Base-by-base conservation (phyloP, 1,284 basidiomycete species). In the Anthracocystis setariae region DNA sequence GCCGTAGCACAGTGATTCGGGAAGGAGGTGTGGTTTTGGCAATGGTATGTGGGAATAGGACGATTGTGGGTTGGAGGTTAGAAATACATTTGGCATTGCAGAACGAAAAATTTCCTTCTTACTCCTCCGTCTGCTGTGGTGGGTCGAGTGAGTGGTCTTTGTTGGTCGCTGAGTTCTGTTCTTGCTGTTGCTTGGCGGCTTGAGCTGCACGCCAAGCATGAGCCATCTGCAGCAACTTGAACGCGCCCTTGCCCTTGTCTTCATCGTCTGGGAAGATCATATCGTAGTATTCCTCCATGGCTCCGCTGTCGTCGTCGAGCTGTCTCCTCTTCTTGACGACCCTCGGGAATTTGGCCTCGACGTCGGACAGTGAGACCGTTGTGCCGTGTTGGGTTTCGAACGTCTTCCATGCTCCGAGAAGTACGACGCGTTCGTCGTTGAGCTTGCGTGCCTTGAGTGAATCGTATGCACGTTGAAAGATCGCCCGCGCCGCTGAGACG, bases 341-440 rank as follows among this genome's bases (percentile, higher is more conserved):
- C 51, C 92, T 90, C 3, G 94, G 94, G 89, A 94, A 91, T 89
- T 92, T 92, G 50, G 86, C 88, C 76, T 94, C 88, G 15, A 98
- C 93, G 84, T 90, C 90, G 24, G 87, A 86, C 27, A 91, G 86
- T n/a, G 73, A 72, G 2, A 47, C 39, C 4, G 52, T n/a, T 8
- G 62, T 86, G 18, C 94, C 93, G 73, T 93, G 86, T 45, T 88
- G 87, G 71, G 89, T 86, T 84, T 98, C 94, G 80, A 94, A 94
- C 3, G 88, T 86, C 84, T 94, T 95, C 94, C 94, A 98, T 1
- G 92, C 90, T 81, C 94, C 91, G 20, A 97, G 87, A 10, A 98
- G 85, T 7, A 92, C 89, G 40, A 93, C 92, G 54, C 94, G 92
- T 90, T 97, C 93, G 78, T 91, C 90, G 84, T 96, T 96, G 53